Evolutionary conservation across 2,329 filamentous ascomycete species (phyloP).

Genomic region (Cordyceps farinosa): DNA sequence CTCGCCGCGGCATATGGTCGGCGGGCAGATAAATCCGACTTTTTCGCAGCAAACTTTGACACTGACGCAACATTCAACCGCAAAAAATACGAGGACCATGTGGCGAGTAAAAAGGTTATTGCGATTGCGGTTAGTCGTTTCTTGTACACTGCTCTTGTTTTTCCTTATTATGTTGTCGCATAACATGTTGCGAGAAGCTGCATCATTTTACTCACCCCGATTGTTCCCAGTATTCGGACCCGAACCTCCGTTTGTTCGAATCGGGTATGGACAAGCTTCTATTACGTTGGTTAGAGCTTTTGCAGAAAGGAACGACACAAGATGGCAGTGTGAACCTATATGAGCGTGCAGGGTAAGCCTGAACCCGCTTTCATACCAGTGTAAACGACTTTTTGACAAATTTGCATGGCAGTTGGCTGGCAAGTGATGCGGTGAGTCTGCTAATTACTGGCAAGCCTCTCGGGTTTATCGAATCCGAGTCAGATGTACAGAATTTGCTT

Average conservation of each 20-base stretch:
- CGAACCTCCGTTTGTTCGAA: background rate
- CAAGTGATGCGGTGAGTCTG: background rate
- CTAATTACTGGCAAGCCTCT: background rate
- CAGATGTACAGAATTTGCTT: background rate
- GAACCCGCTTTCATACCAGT: background rate
- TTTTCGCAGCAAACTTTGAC: conserved; percentile 1
- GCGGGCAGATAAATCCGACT: background rate
- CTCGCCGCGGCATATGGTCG: background rate
- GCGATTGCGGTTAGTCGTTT: background rate
- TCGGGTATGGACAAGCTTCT: background rate
- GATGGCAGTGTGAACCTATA: background rate
- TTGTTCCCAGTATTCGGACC: background rate
- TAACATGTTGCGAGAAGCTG: background rate
- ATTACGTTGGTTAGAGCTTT: background rate
- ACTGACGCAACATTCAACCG: background rate
- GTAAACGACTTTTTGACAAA: background rate
- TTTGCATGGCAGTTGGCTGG: background rate
- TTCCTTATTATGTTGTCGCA: background rate
- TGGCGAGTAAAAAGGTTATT: background rate
- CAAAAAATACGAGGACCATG: background rate
- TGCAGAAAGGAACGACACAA: background rate
- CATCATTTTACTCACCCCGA: background rate
- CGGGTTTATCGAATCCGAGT: background rate
- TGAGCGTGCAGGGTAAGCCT: background rate
- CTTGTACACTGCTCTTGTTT: too few relatives aligned